phyloP scores from a whole-genome alignment of 139 green algal genomes.

The Coccomyxa sp. region DNA sequence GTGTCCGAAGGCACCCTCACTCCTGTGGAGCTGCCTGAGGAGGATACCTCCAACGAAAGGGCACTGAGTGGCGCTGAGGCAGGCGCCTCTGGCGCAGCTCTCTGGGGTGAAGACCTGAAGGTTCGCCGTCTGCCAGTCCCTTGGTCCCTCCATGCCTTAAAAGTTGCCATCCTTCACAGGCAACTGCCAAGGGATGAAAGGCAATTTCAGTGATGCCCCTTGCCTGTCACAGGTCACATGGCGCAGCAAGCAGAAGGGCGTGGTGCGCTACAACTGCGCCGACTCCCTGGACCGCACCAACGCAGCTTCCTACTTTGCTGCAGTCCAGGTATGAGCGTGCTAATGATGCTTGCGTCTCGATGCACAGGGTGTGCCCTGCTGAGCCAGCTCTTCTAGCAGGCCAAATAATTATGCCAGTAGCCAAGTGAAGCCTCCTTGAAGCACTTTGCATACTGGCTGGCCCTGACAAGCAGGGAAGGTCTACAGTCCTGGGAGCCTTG shows the following conservation, averaged over 20 bases:
- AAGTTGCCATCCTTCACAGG: not conserved
- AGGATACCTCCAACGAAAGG: not conserved
- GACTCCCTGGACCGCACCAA: conserved; percentile 98
- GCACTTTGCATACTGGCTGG: not conserved
- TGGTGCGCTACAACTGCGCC: conserved; percentile 95
- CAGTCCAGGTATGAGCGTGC: conserved; percentile 56
- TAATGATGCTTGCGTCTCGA: not conserved
- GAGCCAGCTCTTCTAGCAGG: too few species aligned
- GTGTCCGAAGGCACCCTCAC: conserved; percentile 37
- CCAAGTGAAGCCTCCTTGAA: too few species aligned
- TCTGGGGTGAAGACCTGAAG: not conserved
- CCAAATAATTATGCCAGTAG: too few species aligned
- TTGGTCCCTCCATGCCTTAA: not conserved
- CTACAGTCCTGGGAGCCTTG: too few species aligned
- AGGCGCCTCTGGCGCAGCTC: not conserved
- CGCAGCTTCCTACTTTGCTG: conserved; percentile 89
- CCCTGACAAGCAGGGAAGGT: not conserved
- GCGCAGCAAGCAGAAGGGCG: conserved; percentile 51
- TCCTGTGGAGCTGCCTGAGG: too few species aligned
- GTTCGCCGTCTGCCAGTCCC: not conserved
- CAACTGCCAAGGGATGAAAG: not conserved
- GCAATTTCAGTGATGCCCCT: not conserved
- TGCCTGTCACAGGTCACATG: conserved; percentile 51
- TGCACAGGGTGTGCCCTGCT: too few species aligned
- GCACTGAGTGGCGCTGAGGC: not conserved